Evolutionary conservation across 768 basidiomycete species (phyloP).

Genomic region (Amanita pseudoporphyria): DNA sequence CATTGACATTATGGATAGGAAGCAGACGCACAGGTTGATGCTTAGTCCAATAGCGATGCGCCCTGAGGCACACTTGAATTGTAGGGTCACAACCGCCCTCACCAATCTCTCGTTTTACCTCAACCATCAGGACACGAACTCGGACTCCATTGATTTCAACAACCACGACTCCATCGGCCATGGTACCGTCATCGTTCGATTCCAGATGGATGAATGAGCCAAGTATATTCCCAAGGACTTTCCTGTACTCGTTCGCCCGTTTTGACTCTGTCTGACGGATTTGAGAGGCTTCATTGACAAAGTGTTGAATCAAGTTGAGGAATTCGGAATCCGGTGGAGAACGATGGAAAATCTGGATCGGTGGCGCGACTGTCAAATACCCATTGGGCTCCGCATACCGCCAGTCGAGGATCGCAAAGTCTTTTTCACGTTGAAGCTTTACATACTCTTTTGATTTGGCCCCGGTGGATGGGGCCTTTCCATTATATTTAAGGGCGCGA

Average conservation of each 20-base stretch:
- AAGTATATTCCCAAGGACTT: no score
- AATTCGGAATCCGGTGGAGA: slow-evolving; percentile 9
- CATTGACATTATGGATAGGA: not conserved
- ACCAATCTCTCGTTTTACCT: slow-evolving; percentile 19
- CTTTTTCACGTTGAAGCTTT: not conserved
- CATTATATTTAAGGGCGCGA: not conserved
- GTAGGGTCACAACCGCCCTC: slow-evolving; percentile 21
- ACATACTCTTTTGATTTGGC: slow-evolving; percentile 1
- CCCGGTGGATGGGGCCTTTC: not conserved
- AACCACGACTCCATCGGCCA: not conserved
- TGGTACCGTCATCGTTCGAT: not conserved
- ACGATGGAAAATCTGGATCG: slow-evolving; percentile 18
- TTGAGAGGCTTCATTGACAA: slow-evolving; percentile 9
- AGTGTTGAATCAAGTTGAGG: slow-evolving; percentile 4
- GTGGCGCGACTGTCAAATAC: slow-evolving; percentile 10
- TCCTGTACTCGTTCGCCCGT: not conserved
- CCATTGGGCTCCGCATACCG: slow-evolving; percentile 8
- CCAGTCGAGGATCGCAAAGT: slow-evolving; percentile 12
- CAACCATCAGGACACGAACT: slow-evolving; percentile 11
- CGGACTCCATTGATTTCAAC: slow-evolving; percentile 2
- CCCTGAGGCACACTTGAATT: slow-evolving; percentile 19
- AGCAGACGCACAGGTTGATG: not conserved
- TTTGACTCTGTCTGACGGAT: slow-evolving; percentile 11
- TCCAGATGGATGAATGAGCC: not conserved
- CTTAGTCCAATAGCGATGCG: slow-evolving; percentile 9